Percentiles rank a stretch among this genome's conserved stretches.
phyloP scores from a whole-genome alignment of 495 filamentous ascomycete genomes.

The Talaromyces thailandensis region DNA sequence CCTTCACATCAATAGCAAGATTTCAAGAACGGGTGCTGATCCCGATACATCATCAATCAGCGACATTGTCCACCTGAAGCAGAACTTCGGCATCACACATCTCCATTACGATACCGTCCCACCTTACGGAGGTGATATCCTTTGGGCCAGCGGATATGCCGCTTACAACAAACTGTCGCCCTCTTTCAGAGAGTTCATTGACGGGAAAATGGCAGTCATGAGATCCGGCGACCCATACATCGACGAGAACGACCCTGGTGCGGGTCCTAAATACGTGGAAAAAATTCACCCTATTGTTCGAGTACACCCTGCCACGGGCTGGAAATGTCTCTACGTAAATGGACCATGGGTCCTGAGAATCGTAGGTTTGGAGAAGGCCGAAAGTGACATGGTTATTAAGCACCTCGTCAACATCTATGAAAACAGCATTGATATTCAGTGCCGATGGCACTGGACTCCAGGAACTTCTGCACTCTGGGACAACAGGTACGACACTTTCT shows the following conservation, averaged over 20 bases:
- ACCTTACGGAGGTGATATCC: too few relatives aligned
- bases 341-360: neutral
- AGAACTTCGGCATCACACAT: too few relatives aligned
- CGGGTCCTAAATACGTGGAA: neutral
- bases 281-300: neutral
- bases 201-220: too few relatives aligned
- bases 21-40: too few relatives aligned
- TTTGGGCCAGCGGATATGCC: too few relatives aligned
- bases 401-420: neutral
- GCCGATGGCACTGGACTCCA: neutral
- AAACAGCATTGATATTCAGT: neutral
- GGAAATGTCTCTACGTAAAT: neutral
- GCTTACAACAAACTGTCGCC: too few relatives aligned
- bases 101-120: too few relatives aligned
- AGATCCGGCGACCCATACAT: neutral
- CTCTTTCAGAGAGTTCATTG: too few relatives aligned
- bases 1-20: too few relatives aligned
- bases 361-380: neutral
- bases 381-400: neutral
- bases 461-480: neutral
- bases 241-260: neutral
- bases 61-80: too few relatives aligned
- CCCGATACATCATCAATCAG: too few relatives aligned
- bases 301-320: neutral
- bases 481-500: neutral